These are phyloP conservation scores for Ophiocordyceps unilateralis DNA, from an alignment of 2,329 filamentous ascomycete genomes.

Conservation along the genomic window DNA sequence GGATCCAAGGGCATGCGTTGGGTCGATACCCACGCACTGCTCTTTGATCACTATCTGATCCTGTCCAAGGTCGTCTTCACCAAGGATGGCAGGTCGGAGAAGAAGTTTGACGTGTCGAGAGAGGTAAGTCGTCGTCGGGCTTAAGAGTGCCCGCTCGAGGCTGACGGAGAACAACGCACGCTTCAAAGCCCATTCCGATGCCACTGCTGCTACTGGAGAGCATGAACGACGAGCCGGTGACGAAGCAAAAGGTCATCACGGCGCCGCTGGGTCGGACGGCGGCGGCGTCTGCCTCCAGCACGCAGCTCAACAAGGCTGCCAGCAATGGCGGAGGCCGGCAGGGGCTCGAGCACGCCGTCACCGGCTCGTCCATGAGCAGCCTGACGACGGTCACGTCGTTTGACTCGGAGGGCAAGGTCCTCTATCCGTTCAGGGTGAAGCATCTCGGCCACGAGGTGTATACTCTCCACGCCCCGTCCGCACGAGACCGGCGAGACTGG, in stretches of 20 bases:
- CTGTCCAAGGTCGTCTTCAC: slow-evolving; percentile 63
- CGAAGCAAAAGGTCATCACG: slow-evolving; percentile 63
- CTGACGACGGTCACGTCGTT: slow-evolving; percentile 30
- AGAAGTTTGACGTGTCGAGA: slow-evolving; percentile 88
- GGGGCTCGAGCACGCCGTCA: slow-evolving; percentile 49
- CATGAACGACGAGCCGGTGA: slow-evolving; percentile 76
- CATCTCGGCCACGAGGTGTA: slow-evolving; percentile 90
- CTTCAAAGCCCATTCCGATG: slow-evolving; percentile 72
- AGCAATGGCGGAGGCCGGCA: slow-evolving; percentile 35
- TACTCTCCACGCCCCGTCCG: slow-evolving; percentile 68
- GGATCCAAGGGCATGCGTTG: slow-evolving; percentile 80
- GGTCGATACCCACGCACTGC: slow-evolving; percentile 81
- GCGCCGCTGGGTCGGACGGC: slow-evolving; percentile 42
- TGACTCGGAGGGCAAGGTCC: slow-evolving; percentile 62
- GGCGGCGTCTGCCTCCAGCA: slow-evolving; percentile 40
- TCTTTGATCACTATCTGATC: slow-evolving; percentile 95
- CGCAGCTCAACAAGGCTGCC: slow-evolving; percentile 38
- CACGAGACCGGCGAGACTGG: slow-evolving; percentile 69
- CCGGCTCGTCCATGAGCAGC: slow-evolving; percentile 46
- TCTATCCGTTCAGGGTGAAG: slow-evolving; percentile 92
- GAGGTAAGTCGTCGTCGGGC: slow-evolving; percentile 36
- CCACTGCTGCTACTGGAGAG: slow-evolving; percentile 85
- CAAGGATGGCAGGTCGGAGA: slow-evolving; percentile 54
- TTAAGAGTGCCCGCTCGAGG: not conserved
- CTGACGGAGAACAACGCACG: not conserved